Base-by-base conservation (phyloP, 2,329 filamentous ascomycete genomes). In the Fusarium cyanostomum region DNA sequence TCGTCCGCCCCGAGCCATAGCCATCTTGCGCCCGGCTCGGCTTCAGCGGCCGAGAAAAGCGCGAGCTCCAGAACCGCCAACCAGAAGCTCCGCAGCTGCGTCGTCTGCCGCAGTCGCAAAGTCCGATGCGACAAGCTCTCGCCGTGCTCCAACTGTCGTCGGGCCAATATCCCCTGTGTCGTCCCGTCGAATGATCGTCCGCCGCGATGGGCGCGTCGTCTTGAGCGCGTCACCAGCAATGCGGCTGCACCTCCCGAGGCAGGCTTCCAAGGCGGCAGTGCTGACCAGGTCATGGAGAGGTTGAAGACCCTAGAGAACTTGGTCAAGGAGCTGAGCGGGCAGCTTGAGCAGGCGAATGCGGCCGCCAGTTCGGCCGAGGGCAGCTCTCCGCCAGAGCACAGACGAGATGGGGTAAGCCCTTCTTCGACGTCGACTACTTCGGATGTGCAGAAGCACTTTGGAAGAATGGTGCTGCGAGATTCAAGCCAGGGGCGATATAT, bases 91-190 rank as follows among this genome's bases (percentile, higher is more conserved):
- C 80, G 81, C 49, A 84, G 82, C 68, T 85, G 82, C 49, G 75
- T 81, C 5, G 77, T 80, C 4, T 87, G 84, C 59, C 79, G 84
- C 38, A 76, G 72, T 30, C 83, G 84, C 41, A 86, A 86, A 63
- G 84, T 87, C 5, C 82, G 83, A 39, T 87, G 85, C 70, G 82
- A 86, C 68, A 86, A 85, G 71, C 72, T 75, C 38, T 81, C 80
- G 4, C 84, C 84, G 2, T 87, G 85, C 63, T 82, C 84, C 5
- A 86, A 86, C 63, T 87, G 84, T 66, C 81, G 80, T 9, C 78
- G 80, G 5, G 84, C 80, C 10, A 78, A 80, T 46, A 84, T 86
- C 35, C 74, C 79, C 9, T 87, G 84, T 59, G 73, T 85, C 24
- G 74, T 82, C 13, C 83, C 84, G 0, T 79, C 82, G 2, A 71